Evolutionary conservation across 345 rosid species (phyloP).

Genomic region (Gossypium turneri): DNA sequence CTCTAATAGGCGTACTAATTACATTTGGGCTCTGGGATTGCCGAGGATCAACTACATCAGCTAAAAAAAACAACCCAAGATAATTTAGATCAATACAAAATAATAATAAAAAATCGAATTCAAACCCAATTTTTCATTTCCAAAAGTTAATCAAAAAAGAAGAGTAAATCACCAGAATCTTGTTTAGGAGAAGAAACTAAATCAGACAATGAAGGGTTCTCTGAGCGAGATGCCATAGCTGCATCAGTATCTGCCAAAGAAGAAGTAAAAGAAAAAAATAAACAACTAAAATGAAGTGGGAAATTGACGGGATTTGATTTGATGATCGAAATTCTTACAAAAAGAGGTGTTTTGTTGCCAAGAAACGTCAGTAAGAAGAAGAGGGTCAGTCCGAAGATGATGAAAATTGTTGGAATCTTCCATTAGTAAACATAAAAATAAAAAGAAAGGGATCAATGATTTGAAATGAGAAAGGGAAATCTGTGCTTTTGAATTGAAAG

Average conservation of each 20-base stretch:
- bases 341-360: conserved; percentile 29
- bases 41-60: conserved; percentile 14
- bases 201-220: conserved; percentile 28
- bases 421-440: conserved; percentile 21
- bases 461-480: not conserved
- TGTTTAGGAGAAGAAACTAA: conserved; percentile 27
- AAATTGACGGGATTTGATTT: not conserved
- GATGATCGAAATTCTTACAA: conserved; percentile 25
- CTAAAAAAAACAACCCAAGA: not conserved
- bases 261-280: not conserved
- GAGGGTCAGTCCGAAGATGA: conserved; percentile 43
- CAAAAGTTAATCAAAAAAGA: not conserved
- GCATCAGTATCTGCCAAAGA: conserved; percentile 24
- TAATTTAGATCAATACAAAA: not conserved
- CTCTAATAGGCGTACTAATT: conserved; percentile 6
- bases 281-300: conserved; percentile 5
- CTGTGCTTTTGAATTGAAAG: not conserved
- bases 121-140: not conserved
- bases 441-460: not conserved
- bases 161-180: not conserved
- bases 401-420: conserved; percentile 24
- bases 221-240: conserved; percentile 20
- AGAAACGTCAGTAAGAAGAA: conserved; percentile 47
- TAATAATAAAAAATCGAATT: not conserved
- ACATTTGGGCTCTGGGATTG: conserved; percentile 9